Evolutionary conservation across 176 grass and related monocot species (phyloP).

Genomic region (Carex kokanica): DNA sequence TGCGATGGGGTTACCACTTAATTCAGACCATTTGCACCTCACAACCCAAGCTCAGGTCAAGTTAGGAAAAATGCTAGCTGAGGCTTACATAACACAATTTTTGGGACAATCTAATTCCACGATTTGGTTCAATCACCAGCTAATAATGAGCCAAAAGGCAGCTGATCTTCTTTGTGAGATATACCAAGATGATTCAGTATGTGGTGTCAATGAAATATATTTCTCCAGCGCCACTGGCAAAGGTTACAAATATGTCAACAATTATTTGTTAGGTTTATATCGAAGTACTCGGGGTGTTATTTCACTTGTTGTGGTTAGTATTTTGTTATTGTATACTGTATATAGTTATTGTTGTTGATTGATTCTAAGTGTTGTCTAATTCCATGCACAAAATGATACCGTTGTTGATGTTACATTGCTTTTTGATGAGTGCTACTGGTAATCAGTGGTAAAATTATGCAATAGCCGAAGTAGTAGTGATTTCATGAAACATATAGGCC

Average conservation of each 20-base stretch:
- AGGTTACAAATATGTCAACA: not conserved
- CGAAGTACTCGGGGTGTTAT: not conserved
- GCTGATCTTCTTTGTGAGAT: not conserved
- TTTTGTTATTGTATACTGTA: not conserved
- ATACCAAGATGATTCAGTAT: not conserved
- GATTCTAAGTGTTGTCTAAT: not conserved
- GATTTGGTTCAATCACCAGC: not conserved
- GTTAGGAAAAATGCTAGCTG: too few relatives aligned
- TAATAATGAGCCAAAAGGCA: not conserved
- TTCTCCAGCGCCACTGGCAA: not conserved
- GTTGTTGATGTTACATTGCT: not conserved
- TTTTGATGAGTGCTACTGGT: not conserved
- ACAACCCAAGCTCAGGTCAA: too few relatives aligned
- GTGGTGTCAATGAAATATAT: not conserved
- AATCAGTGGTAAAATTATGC: not conserved
- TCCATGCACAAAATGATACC: not conserved
- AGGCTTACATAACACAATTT: too few relatives aligned
- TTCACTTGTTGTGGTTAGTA: not conserved
- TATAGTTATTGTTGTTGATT: constrained; percentile 11
- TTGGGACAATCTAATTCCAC: not conserved
- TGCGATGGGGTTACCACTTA: too few relatives aligned
- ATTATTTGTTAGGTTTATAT: not conserved
- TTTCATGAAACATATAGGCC: too few relatives aligned
- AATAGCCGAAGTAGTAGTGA: not conserved
- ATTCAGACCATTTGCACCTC: too few relatives aligned